These are phyloP conservation scores for Neurospora terricola DNA, from an alignment of 495 filamentous ascomycete genomes.

Conservation along the genomic window DNA sequence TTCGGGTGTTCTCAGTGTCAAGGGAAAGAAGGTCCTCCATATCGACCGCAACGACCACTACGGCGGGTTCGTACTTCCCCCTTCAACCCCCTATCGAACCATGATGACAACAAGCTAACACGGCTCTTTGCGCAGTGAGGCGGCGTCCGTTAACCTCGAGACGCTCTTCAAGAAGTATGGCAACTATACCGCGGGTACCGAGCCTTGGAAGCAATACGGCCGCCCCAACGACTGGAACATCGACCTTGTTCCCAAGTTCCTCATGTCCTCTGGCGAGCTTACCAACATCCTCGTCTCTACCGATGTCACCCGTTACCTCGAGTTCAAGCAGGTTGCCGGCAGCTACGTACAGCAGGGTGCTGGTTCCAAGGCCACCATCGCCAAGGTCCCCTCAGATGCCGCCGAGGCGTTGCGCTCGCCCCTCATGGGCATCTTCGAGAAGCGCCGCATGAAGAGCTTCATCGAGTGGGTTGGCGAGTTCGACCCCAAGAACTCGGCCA, in stretches of 20 bases:
- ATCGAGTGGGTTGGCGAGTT: constrained; percentile 94
- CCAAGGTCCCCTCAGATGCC: constrained; percentile 93
- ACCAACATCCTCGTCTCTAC: constrained; percentile 96
- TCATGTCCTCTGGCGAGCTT: constrained; percentile 97
- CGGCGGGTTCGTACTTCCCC: constrained; percentile 63
- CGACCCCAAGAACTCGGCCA: constrained; percentile 69
- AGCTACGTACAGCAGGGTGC: constrained; percentile 90
- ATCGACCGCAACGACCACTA: constrained; percentile 99
- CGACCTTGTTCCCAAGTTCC: constrained; percentile 91
- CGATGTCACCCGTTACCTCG: constrained; percentile 93
- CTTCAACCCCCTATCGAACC: constrained; percentile 1
- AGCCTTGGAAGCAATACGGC: constrained; percentile 96
- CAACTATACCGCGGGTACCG: constrained; percentile 67
- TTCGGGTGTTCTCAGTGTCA: constrained; percentile 94
- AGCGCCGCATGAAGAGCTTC: constrained; percentile 92
- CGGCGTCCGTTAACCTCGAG: constrained; percentile 91
- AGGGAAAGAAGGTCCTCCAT: constrained; percentile 97
- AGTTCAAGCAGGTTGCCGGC: constrained; percentile 97
- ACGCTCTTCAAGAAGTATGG: constrained; percentile 90
- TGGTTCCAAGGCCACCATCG: constrained; percentile 74
- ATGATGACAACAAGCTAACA: constrained; percentile 15
- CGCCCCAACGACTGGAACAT: constrained; percentile 99
- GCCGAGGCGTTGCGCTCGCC: constrained; percentile 84
- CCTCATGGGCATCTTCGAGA: constrained; percentile 95
- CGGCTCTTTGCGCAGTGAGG: constrained; percentile 54